Evolutionary conservation across 352 stramenopile genomes (phyloP).

Genomic region (Pythium rhizo-oryzae): DNA sequence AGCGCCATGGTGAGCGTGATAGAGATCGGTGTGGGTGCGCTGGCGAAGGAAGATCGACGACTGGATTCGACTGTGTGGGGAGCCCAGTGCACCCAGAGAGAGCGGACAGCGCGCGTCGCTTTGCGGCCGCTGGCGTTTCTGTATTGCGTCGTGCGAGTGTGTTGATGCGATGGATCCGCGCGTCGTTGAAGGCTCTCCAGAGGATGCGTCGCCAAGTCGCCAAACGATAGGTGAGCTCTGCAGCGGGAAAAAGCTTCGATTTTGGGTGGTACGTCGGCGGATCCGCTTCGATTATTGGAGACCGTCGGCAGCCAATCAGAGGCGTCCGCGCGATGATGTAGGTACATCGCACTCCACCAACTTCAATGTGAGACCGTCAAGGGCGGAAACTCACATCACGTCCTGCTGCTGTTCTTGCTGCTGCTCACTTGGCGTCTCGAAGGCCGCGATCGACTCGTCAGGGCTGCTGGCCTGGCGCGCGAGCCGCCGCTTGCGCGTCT

Average conservation of each 20-base stretch:
- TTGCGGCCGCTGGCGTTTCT: background rate
- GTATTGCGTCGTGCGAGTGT: background rate
- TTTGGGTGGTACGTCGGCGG: background rate
- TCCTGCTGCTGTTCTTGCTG: no score
- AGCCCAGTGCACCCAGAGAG: background rate
- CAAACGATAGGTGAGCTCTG: background rate
- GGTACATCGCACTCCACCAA: background rate
- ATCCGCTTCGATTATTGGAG: background rate
- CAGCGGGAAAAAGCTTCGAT: background rate
- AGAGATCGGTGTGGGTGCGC: background rate
- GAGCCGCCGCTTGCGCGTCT: slow-evolving; percentile 38
- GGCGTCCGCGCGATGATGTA: background rate
- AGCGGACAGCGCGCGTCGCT: background rate
- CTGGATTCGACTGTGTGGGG: background rate
- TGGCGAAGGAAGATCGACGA: background rate
- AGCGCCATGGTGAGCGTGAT: background rate
- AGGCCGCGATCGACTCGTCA: background rate
- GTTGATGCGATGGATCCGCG: background rate
- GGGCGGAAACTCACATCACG: no score
- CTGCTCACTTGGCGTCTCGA: background rate
- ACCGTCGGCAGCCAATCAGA: background rate
- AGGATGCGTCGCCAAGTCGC: background rate
- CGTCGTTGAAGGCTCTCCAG: no score
- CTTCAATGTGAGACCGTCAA: background rate
- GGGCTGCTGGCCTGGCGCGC: background rate